These are phyloP conservation scores for Porcisia hertigi DNA, from an alignment of 208 protist genomes.

Conservation along the genomic window DNA sequence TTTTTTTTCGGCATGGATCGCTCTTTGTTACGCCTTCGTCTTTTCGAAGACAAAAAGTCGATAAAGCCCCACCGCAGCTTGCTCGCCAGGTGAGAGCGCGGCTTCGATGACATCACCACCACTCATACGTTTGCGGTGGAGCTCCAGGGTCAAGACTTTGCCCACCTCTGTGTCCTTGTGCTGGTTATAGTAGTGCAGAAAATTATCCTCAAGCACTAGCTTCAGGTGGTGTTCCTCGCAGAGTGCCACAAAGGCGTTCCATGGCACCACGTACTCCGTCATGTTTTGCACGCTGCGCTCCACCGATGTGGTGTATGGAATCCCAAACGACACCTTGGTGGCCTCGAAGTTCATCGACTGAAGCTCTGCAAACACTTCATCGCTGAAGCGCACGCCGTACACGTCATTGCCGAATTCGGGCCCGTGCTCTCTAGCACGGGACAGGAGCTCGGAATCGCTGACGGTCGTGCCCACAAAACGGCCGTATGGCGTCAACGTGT, in stretches of 20 bases:
- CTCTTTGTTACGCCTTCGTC: not conserved
- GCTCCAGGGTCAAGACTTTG: constrained; percentile 26
- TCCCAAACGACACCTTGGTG: constrained; percentile 38
- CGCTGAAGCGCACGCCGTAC: constrained; percentile 56
- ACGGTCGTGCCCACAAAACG: constrained; percentile 82
- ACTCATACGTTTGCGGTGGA: constrained; percentile 17
- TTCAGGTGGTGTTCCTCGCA: constrained; percentile 42
- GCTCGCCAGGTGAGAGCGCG: constrained; percentile 37
- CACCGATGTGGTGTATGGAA: constrained; percentile 63
- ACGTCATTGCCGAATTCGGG: constrained; percentile 46
- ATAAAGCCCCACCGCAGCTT: constrained; percentile 54
- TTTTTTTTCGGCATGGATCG: not conserved
- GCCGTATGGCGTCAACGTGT: constrained; percentile 42
- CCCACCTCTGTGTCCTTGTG: constrained; percentile 44
- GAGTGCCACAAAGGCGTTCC: constrained; percentile 51
- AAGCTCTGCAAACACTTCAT: constrained; percentile 22
- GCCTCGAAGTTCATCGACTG: constrained; percentile 12
- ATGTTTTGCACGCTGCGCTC: constrained; percentile 65
- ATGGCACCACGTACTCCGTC: constrained; percentile 78
- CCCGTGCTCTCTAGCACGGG: constrained; percentile 35
- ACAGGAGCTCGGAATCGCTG: constrained; percentile 50
- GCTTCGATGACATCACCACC: constrained; percentile 33
- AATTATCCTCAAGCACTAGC: constrained; percentile 43
- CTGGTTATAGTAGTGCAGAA: constrained; percentile 44
- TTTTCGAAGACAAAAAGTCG: constrained; percentile 73